Conservation (phyloP, 106 monocot species). For the Cymbidium sinense region DNA sequence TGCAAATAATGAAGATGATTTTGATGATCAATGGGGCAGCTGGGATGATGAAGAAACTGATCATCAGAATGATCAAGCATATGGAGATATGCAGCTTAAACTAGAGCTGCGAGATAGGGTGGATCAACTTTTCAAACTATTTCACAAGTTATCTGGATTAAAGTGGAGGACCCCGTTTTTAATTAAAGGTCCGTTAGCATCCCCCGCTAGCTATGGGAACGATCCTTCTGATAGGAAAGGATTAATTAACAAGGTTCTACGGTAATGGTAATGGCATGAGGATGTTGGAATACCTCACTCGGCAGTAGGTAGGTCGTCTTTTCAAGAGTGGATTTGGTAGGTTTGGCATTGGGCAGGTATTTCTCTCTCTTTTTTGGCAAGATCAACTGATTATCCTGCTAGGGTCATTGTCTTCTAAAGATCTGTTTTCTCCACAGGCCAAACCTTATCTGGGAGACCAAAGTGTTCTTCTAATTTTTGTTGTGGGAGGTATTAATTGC, state of each 20-base stretch:
- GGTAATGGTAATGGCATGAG: constrained; percentile 58
- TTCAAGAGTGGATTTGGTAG: constrained; percentile 96
- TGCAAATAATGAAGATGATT: constrained; percentile 33
- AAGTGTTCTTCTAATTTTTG: constrained; percentile 66
- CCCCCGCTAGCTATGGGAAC: constrained; percentile 30
- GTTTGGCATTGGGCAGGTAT: constrained; percentile 98
- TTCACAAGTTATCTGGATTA: constrained; percentile 70
- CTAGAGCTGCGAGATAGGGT: constrained; percentile 85
- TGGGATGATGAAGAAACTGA: constrained; percentile 84
- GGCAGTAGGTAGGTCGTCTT: constrained; percentile 82
- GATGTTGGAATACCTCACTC: constrained; percentile 90
- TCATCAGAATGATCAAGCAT: constrained; percentile 43
- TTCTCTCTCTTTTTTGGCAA: constrained; percentile 10
- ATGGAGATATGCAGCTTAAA: constrained; percentile 84
- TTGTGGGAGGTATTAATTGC: constrained; percentile 80
- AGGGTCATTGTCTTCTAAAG: background rate
- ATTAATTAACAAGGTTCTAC: constrained; percentile 68
- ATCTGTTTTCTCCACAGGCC: constrained; percentile 39
- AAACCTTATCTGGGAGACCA: constrained; percentile 86
- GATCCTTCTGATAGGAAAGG: constrained; percentile 59
- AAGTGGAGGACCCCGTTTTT: constrained; percentile 48
- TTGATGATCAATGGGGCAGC: constrained; percentile 90
- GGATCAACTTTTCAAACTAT: constrained; percentile 79
- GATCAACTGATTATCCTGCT: background rate
- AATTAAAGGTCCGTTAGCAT: constrained; percentile 29